These are phyloP conservation scores for Byssothecium circinans DNA, from an alignment of 2,329 filamentous ascomycete species.

Conservation along the genomic window DNA sequence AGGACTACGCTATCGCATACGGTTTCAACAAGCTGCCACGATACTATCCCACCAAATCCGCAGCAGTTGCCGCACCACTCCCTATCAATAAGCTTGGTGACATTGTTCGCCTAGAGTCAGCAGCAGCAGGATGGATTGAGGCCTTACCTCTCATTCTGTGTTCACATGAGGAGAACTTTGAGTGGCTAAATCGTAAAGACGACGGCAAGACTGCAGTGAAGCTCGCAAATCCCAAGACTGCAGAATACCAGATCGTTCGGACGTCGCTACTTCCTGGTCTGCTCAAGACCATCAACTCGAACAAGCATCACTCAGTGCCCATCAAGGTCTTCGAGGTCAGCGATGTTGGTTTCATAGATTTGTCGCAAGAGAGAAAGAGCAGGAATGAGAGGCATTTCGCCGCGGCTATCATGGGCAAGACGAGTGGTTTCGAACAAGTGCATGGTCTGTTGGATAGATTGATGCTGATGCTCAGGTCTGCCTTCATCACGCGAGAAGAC, in stretches of 20 bases:
- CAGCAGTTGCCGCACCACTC: slow-evolving; percentile 82
- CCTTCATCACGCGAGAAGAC: slow-evolving; percentile 77
- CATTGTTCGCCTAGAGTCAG: slow-evolving; percentile 84
- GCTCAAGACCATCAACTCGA: slow-evolving; percentile 90
- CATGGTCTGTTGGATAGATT: slow-evolving; percentile 91
- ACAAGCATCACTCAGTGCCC: slow-evolving; percentile 83
- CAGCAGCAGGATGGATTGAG: slow-evolving; percentile 94
- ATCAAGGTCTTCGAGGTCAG: slow-evolving; percentile 92
- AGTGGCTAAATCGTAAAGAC: slow-evolving; percentile 87
- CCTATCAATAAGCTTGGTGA: slow-evolving; percentile 93
- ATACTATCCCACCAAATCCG: slow-evolving; percentile 80
- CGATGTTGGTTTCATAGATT: slow-evolving; percentile 90
- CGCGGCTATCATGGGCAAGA: slow-evolving; percentile 94
- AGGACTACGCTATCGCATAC: slow-evolving; percentile 94
- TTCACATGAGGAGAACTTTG: slow-evolving; percentile 98
- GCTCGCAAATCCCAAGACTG: slow-evolving; percentile 89
- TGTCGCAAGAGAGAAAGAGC: slow-evolving; percentile 74
- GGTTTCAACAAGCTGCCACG: slow-evolving; percentile 96
- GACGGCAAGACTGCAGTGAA: slow-evolving; percentile 80
- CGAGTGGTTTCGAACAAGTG: slow-evolving; percentile 90
- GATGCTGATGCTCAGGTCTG: slow-evolving; percentile 85
- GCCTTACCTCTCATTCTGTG: slow-evolving; percentile 95
- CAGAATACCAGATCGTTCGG: slow-evolving; percentile 90
- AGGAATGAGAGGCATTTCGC: slow-evolving; percentile 94
- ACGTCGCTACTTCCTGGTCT: slow-evolving; percentile 84